Percentiles rank a stretch among this genome's conserved stretches.
Conservation (phyloP, 2,329 filamentous ascomycete species). For the Alternaria metachromatica region DNA sequence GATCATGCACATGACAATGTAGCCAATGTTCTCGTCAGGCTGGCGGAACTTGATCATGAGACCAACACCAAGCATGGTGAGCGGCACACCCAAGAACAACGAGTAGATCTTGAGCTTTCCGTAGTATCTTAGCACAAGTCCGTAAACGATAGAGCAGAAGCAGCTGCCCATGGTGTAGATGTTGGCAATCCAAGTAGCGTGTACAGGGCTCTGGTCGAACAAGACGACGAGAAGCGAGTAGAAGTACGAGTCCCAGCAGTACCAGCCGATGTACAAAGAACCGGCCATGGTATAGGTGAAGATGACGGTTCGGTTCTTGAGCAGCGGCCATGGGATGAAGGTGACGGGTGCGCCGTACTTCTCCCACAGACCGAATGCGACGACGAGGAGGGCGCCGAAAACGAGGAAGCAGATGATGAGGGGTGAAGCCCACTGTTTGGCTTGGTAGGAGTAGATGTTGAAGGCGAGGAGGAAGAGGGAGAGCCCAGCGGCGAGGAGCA, state of each 20-base stretch:
- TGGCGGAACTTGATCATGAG: conserved; percentile 50
- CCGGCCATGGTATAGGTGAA: conserved; percentile 60
- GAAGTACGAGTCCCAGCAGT: conserved; percentile 53
- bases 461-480: conserved; percentile 73
- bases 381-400: conserved; percentile 45
- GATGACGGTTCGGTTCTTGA: conserved; percentile 60
- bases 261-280: conserved; percentile 42
- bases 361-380: conserved; percentile 52
- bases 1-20: conserved; percentile 45
- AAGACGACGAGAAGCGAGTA: conserved; percentile 51
- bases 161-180: conserved; percentile 51
- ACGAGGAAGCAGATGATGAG: conserved; percentile 54
- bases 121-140: conserved; percentile 35
- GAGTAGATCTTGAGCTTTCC: conserved; percentile 41
- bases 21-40: conserved; percentile 43
- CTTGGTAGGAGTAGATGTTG: conserved; percentile 56
- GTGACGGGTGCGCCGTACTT: conserved; percentile 48
- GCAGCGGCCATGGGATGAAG: conserved; percentile 56
- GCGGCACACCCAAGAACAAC: conserved; percentile 39
- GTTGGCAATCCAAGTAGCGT: conserved; percentile 50
- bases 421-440: conserved; percentile 43
- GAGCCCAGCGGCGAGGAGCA: conserved; percentile 67
- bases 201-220: conserved; percentile 40
- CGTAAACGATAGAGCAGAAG: conserved; percentile 39
- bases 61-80: conserved; percentile 43